These are phyloP conservation scores for Xylaria sp. DNA, from an alignment of 2,329 filamentous ascomycete genomes.

Conservation along the genomic window DNA sequence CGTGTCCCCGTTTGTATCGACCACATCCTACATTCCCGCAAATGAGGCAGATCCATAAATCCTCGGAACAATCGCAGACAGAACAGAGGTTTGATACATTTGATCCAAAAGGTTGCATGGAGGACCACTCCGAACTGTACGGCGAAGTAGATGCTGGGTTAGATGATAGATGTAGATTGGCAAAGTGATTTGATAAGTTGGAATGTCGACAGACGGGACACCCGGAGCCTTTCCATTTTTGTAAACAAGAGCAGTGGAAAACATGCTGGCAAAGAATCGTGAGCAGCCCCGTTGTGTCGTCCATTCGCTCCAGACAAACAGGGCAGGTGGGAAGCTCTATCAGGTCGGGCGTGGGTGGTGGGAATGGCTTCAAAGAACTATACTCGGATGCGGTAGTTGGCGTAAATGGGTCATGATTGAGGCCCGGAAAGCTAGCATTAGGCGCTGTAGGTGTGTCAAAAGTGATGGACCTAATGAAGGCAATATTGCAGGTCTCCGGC, in stretches of 20 bases:
- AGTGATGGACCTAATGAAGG: constrained; percentile 88
- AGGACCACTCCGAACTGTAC: constrained; percentile 46
- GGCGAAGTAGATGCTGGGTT: constrained; percentile 22
- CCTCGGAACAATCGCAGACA: constrained; percentile 71
- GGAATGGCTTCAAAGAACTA: constrained; percentile 51
- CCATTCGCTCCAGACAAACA: constrained; percentile 96
- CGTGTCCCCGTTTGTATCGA: constrained; percentile 87
- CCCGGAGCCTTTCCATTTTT: constrained; percentile 91
- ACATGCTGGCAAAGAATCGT: constrained; percentile 97
- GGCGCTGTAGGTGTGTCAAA: constrained; percentile 60
- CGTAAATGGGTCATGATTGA: constrained; percentile 60
- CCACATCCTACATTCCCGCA: constrained; percentile 92
- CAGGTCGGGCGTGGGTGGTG: constrained; percentile 70
- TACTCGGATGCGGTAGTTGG: constrained; percentile 39
- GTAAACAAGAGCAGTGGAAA: constrained; percentile 92
- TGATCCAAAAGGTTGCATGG: constrained; percentile 52
- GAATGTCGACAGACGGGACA: constrained; percentile 95
- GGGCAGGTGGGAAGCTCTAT: constrained; percentile 93
- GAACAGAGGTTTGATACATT: constrained; percentile 66
- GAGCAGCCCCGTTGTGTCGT: constrained; percentile 89
- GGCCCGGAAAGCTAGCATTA: constrained; percentile 50
- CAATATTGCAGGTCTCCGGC: constrained; percentile 91
- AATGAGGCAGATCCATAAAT: constrained; percentile 93
- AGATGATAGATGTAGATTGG: constrained; percentile 21
- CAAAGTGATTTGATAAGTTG: constrained; percentile 36